Evolutionary conservation across 768 basidiomycete genomes (phyloP).

Genomic region (Solioccasus polychromus): DNA sequence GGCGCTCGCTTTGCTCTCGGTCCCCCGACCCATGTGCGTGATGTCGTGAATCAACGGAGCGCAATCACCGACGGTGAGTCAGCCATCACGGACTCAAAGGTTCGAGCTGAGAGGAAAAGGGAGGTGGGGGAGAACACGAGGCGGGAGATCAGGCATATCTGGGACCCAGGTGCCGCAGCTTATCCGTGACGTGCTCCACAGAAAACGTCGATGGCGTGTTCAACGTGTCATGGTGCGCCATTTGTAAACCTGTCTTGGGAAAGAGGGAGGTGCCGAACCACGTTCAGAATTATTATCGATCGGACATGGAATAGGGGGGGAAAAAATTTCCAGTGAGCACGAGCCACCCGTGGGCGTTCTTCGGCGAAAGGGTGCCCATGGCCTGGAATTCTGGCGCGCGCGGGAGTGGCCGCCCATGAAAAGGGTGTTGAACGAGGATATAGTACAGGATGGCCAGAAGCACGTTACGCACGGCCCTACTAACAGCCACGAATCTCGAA

Average conservation of each 20-base stretch:
- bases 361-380: too few species aligned
- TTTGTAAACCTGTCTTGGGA: conserved; percentile 2
- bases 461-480: neutral
- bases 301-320: neutral
- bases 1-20: too few species aligned
- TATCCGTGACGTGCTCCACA: neutral
- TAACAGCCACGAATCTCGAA: conserved; percentile 6
- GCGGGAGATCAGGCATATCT: neutral
- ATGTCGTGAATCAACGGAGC: conserved; percentile 18
- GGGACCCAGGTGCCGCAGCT: neutral
- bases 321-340: neutral
- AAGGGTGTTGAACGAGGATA: too few species aligned
- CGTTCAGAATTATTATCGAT: too few species aligned
- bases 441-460: conserved; percentile 22
- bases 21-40: too few species aligned
- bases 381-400: conserved; percentile 6
- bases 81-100: neutral
- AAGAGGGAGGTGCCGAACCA: neutral
- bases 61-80: conserved; percentile 19
- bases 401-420: conserved; percentile 16
- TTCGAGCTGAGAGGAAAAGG: neutral
- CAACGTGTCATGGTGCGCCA: neutral
- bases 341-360: neutral
- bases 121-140: neutral
- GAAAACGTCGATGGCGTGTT: neutral